Evolutionary conservation across 2,329 filamentous ascomycete species (phyloP).

Genomic region (Botryotinia globosa): DNA sequence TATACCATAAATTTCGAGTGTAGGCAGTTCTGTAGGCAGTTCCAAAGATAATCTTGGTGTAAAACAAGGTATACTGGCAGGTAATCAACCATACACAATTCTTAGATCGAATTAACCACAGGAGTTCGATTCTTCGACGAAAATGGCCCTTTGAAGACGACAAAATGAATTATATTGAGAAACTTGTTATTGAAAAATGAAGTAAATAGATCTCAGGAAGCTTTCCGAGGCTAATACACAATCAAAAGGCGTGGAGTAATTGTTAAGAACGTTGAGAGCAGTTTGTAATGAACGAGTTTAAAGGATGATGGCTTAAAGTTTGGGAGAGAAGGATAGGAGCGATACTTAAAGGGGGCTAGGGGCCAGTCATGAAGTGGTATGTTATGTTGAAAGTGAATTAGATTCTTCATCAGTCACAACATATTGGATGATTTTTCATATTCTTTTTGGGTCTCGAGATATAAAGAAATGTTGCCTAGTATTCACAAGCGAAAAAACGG

Average conservation of each 20-base stretch:
- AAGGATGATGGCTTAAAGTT: background rate
- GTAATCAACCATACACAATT: background rate
- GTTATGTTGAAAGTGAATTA: slow-evolving; percentile 4
- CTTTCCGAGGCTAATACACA: background rate
- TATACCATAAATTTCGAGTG: background rate
- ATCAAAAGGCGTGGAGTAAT: background rate
- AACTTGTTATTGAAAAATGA: background rate
- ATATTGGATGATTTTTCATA: background rate
- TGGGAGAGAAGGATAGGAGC: background rate
- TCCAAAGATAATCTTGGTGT: background rate
- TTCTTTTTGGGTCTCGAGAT: background rate
- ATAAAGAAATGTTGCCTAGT: background rate
- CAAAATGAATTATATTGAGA: background rate
- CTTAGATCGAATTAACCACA: background rate
- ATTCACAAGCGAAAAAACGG: background rate
- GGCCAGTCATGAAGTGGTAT: background rate
- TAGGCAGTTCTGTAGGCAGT: background rate
- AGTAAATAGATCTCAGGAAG: background rate
- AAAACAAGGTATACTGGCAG: background rate
- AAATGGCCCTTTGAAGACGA: background rate
- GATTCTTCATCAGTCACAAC: background rate
- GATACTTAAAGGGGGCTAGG: background rate
- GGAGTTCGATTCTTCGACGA: background rate
- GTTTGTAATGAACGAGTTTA: background rate
- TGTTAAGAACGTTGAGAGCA: background rate